Base-by-base conservation (phyloP, 1,139 yeast species). In the Geotrichum australiense region DNA sequence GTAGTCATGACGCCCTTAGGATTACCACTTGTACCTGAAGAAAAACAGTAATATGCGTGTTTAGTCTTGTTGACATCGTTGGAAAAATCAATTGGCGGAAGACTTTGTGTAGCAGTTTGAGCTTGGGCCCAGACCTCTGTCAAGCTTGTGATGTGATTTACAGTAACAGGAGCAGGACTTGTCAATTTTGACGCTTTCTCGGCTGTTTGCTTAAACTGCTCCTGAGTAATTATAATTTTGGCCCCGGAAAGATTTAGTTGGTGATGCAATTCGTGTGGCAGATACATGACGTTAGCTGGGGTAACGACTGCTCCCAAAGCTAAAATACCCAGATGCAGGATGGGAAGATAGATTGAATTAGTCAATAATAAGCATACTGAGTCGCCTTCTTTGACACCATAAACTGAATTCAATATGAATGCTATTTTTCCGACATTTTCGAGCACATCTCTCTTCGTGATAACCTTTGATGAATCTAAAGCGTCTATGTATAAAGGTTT, bases 1-100 rank as follows among this genome's bases (percentile, higher is more conserved):
- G 73, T 64, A 52, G 78, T 63, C 35, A 70, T 70, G 12, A 78
- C 84, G 34, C 84, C 85, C 55, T 78, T 78, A 8, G 85, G 83
- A 12, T 40, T 39, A 35, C 67, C 58, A 1, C 81, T 75, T 12
- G 84, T 76, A 24, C 84, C 83, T 2, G 82, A 75, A 7, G 87
- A 79, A 58, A 78, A 79, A 33, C 53, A 48, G 26, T 47, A 43
- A 34, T 47, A 47, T 5, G 51, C 51, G 31, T 40, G 42, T 14
- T 34, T 35, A 5, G 31, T 14, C 26, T 39, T 22, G 18, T 25
- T 11, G n/a, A 26, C 33, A n/a, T 32, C 35, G 6, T 28, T 33
- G 6, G 20, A n/a, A 21, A 25, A 37, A n/a, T 32, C 35, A 23
- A 43, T 23, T 8, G 47, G 47, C 18, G n/a, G 37, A 6, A 33